Evolutionary conservation across 2,329 filamentous ascomycete genomes (phyloP), one percentile per base, ranked within the genome.

Genomic region (Aspergillus luchuensis): DNA sequence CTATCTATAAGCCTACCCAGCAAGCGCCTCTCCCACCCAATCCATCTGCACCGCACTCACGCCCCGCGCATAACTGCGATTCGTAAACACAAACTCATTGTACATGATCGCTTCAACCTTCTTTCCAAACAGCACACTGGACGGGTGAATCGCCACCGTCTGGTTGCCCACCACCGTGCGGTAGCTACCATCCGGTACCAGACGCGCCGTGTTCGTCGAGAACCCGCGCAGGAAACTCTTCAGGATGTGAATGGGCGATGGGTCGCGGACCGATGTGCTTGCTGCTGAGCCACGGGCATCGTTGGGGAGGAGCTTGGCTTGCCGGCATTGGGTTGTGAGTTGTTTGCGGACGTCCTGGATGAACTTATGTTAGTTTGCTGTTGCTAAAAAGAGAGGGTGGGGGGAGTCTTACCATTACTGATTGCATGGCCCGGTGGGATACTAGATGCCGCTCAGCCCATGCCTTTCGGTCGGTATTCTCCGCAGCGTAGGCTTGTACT

Each of bases 61-160:
- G 3, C 84, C 82, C 52, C 85, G 78, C 13, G 85, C 87, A 76
- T 87, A 89, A 57, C 84, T 84, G 65, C 84, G 84, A 47, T 83
- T 87, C 19, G 87, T 89, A 68, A 85, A 89, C 2, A 89, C 85
- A 71, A 86, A 88, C 71, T 89, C 86, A 61, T 84, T 86, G 67
- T 87, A 89, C 71, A 89, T 78, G 56, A 89, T 86, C 2, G 84
- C 86, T 72, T 87, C 85, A 5, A 86, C 78, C 64, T 84, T 85
- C 68, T 82, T 82, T 19, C 85, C 84, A 67, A 85, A 86, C 6
- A 88, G 71, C 13, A 86, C 84, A 61, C 84, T 87, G 7, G 82
- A 84, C 0, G 86, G 86, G 60, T 89, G 87, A 41, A 89, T 87
- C 0, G 85, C 81, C 1, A 89, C 85, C 0, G 80, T 81, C 72